Evolutionary conservation across 2,329 filamentous ascomycete species (phyloP).

Genomic region (Ceratocystis colombiana): DNA sequence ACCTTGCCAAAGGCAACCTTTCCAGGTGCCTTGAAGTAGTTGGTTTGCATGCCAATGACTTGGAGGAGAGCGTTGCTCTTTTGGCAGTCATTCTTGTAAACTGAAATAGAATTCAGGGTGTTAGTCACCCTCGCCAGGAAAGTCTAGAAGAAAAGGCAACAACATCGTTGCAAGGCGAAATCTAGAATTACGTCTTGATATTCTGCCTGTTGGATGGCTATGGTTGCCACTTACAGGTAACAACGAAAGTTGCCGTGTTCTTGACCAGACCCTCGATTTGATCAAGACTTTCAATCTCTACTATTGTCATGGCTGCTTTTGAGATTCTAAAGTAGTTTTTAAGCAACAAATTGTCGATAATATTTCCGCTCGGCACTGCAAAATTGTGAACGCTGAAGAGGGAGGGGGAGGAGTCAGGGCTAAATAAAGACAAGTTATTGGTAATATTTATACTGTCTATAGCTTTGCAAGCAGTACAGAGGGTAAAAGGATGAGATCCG

Average conservation of each 20-base stretch:
- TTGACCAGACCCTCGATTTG: constrained; percentile 61
- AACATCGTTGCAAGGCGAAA: not conserved
- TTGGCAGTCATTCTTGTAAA: constrained; percentile 79
- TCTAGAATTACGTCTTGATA: not conserved
- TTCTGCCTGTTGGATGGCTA: not conserved
- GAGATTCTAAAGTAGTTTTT: not conserved
- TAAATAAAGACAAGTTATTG: not conserved
- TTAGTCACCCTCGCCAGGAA: not conserved
- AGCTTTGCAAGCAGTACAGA: no score
- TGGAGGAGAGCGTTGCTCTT: constrained; percentile 79
- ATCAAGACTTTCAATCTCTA: constrained; percentile 38
- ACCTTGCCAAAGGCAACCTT: constrained; percentile 78
- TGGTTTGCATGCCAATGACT: constrained; percentile 66
- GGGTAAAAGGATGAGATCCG: no score
- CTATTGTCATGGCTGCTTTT: constrained; percentile 13
- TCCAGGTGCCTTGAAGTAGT: constrained; percentile 57
- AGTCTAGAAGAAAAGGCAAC: not conserved
- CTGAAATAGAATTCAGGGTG: constrained; percentile 36
- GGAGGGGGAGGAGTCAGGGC: not conserved
- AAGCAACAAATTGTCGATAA: not conserved
- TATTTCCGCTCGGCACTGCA: not conserved
- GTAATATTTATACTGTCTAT: no score
- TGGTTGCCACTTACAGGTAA: constrained; percentile 60
- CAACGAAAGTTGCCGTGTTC: constrained; percentile 68
- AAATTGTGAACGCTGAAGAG: not conserved